Percentiles rank a stretch among this genome's conserved stretches.
These are phyloP conservation scores for Hyphopichia wangnamkhiaoensis DNA, from an alignment of 1,139 yeast genomes.

Conservation along the genomic window DNA sequence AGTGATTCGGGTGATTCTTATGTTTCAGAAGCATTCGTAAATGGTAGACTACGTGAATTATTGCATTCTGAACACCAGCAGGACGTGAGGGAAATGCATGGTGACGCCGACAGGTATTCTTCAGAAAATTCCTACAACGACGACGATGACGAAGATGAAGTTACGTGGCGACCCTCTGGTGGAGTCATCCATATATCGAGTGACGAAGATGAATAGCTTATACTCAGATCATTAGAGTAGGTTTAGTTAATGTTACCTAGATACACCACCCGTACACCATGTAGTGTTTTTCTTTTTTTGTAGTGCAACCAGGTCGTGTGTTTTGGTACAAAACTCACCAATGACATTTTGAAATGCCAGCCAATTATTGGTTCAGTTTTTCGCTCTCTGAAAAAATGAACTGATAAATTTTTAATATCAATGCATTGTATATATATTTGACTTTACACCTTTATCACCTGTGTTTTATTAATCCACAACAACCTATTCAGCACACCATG, in stretches of 20 bases:
- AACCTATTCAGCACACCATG: conserved; percentile 27
- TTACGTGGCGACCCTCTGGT: not conserved
- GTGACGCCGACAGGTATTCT: not conserved
- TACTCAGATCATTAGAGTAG: too few species aligned
- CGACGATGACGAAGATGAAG: not conserved
- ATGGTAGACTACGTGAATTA: conserved; percentile 8
- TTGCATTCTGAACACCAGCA: conserved; percentile 6
- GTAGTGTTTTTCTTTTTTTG: too few species aligned
- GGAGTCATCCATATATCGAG: conserved; percentile 2
- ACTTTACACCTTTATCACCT: not conserved
- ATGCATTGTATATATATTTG: not conserved
- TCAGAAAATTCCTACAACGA: too few species aligned
- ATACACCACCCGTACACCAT: conserved; percentile 1
- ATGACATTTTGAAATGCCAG: not conserved
- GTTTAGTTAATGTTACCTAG: too few species aligned
- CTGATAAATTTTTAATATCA: conserved; percentile 1
- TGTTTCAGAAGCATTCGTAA: conserved; percentile 7
- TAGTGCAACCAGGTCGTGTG: not conserved
- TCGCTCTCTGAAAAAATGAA: conserved; percentile 1
- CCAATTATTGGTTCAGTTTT: conserved; percentile 1
- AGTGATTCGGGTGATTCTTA: too few species aligned
- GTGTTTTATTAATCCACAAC: not conserved
- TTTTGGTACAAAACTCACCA: not conserved
- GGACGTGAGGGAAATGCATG: not conserved
- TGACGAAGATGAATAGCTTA: conserved; percentile 4